Evolutionary conservation across 371 early-diverging fungal species (phyloP).

Genomic region (Syncephalastrum racemosum): DNA sequence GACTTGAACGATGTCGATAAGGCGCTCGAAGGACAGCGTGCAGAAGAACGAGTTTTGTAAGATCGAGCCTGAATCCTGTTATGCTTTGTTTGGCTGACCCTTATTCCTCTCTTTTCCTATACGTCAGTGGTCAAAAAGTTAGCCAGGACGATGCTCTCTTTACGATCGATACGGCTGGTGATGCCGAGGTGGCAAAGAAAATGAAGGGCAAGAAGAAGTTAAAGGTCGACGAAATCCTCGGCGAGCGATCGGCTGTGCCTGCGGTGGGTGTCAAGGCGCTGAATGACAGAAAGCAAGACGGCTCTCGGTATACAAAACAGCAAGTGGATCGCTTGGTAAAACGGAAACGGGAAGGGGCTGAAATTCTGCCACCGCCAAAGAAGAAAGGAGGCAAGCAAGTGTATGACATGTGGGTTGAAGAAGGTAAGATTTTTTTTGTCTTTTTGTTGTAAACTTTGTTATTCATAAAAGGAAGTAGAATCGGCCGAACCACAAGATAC

Average conservation of each 20-base stretch:
- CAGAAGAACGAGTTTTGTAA: slow-evolving; percentile 75
- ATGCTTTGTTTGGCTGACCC: slow-evolving; percentile 4
- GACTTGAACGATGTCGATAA: slow-evolving; percentile 80
- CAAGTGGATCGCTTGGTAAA: slow-evolving; percentile 27
- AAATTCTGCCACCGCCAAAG: slow-evolving; percentile 20
- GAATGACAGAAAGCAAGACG: slow-evolving; percentile 19
- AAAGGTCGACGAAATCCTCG: slow-evolving; percentile 79
- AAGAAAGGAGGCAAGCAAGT: slow-evolving; percentile 18
- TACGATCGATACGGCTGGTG: slow-evolving; percentile 73
- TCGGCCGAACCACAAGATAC: slow-evolving; percentile 3
- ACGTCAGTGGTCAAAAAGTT: slow-evolving; percentile 16
- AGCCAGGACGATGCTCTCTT: slow-evolving; percentile 69
- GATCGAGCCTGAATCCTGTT: not conserved
- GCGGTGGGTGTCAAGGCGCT: slow-evolving; percentile 34
- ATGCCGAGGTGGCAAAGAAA: slow-evolving; percentile 45
- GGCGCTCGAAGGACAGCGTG: slow-evolving; percentile 72
- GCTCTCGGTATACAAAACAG: slow-evolving; percentile 25
- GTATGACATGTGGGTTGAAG: slow-evolving; percentile 60
- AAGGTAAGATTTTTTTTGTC: slow-evolving; percentile 3
- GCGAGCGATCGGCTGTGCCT: slow-evolving; percentile 60
- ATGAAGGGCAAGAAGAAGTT: slow-evolving; percentile 44
- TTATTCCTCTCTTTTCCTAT: not conserved
- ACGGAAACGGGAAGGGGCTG: slow-evolving; percentile 17
- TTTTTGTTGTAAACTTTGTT: not conserved
- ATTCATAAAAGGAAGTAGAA: not conserved